Percentiles rank a stretch among this genome's conserved stretches.
phyloP scores from a whole-genome alignment of 441 rosid species.

The Dalechampia spathulata region DNA sequence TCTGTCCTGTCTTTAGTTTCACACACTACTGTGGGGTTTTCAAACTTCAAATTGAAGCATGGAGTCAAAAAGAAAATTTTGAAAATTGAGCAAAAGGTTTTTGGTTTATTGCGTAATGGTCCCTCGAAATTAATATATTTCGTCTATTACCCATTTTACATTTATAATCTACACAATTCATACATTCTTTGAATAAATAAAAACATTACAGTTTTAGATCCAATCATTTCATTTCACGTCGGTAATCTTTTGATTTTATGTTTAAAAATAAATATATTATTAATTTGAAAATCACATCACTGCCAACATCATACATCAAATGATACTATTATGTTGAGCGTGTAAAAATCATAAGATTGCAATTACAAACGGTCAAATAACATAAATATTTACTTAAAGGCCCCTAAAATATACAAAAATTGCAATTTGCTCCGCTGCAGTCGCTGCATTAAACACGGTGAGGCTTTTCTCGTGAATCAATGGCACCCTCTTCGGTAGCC shows the following conservation, averaged over 20 bases:
- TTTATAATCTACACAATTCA: background rate
- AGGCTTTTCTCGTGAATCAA: slow-evolving; percentile 2
- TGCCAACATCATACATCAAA: no score
- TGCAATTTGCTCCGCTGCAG: background rate
- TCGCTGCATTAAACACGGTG: background rate
- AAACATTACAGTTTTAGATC: no score
- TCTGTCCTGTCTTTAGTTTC: slow-evolving; percentile 3
- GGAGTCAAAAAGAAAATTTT: background rate
- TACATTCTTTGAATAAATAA: no score
- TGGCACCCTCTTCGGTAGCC: background rate
- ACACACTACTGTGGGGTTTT: background rate
- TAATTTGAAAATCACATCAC: no score
- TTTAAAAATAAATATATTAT: no score
- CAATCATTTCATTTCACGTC: no score
- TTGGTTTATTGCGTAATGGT: slow-evolving; percentile 4
- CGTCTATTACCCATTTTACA: background rate
- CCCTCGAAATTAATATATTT: background rate
- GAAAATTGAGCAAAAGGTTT: background rate
- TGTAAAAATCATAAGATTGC: no score
- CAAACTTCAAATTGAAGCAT: slow-evolving; percentile 5
- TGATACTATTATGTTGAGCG: no score
- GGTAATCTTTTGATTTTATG: no score
- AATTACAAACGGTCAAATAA: background rate
- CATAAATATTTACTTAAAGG: background rate
- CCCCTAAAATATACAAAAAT: background rate